A percentile compares a stretch with the other conserved stretches of the same genome.
Evolutionary conservation across 768 basidiomycete genomes (phyloP).

Genomic region (Kwoniella botswanensis): DNA sequence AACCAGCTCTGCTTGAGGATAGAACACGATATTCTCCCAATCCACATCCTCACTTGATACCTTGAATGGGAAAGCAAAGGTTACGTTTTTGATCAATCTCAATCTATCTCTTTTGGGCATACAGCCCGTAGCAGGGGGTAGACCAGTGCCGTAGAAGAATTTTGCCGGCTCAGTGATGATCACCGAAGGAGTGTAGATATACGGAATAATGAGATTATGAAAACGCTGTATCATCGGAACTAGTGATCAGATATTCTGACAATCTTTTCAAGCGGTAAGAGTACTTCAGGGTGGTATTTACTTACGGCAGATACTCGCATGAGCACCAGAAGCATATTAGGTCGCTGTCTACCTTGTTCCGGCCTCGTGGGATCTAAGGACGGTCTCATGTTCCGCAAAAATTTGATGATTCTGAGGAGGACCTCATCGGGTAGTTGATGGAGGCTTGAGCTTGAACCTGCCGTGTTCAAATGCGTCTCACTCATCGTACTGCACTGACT

Average conservation of each 20-base stretch:
- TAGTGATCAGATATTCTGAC: not conserved
- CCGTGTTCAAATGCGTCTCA: not conserved
- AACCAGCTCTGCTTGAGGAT: not conserved
- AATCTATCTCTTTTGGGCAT: not conserved
- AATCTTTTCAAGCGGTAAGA: not conserved
- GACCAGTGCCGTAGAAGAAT: slow-evolving; percentile 1
- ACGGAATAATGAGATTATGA: not conserved
- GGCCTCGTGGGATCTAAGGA: not conserved
- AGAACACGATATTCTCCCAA: not conserved
- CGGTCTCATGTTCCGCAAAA: not conserved
- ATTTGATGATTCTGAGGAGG: not conserved
- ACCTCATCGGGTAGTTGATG: not conserved
- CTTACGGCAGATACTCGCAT: slow-evolving; percentile 1
- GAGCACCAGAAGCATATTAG: not conserved
- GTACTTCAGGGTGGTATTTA: not conserved
- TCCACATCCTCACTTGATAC: not conserved
- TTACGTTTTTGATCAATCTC: not conserved
- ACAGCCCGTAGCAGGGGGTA: not conserved
- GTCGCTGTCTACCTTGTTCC: not conserved
- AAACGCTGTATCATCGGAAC: not conserved
- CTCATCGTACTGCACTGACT: not conserved
- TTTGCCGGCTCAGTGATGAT: not conserved
- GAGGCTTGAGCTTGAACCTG: not conserved
- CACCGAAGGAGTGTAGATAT: not conserved
- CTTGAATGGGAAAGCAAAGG: not conserved